Evolutionary conservation across 2,329 filamentous ascomycete genomes (phyloP).

Genomic region (Penicillium sp.): DNA sequence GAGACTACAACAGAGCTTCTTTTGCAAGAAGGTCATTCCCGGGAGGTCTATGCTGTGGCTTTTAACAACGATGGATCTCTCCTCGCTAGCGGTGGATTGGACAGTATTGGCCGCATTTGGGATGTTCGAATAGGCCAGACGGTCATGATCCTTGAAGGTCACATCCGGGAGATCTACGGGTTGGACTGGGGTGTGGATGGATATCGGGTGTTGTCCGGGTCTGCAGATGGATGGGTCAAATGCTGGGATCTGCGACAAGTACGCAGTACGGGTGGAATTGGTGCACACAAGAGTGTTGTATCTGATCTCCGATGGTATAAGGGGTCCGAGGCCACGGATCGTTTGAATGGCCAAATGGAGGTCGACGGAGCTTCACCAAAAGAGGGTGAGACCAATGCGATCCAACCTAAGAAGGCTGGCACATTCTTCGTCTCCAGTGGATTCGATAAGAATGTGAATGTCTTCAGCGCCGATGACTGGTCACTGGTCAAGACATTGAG

Average conservation of each 20-base stretch:
- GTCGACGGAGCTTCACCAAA: conserved; percentile 27
- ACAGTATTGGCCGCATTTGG: conserved; percentile 95
- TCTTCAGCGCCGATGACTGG: conserved; percentile 98
- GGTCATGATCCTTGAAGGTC: conserved; percentile 91
- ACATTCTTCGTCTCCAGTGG: conserved; percentile 90
- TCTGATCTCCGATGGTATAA: conserved; percentile 94
- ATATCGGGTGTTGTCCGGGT: conserved; percentile 87
- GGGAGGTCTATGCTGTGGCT: conserved; percentile 84
- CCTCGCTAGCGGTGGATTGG: conserved; percentile 85
- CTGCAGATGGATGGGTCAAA: conserved; percentile 92
- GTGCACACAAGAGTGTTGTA: conserved; percentile 86
- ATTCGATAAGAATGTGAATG: conserved; percentile 92
- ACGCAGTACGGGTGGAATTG: conserved; percentile 76
- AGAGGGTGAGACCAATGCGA: conserved; percentile 21
- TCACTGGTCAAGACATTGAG: conserved; percentile 80
- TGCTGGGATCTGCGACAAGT: conserved; percentile 97
- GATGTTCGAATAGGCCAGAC: conserved; percentile 89
- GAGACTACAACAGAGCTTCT: conserved; percentile 79
- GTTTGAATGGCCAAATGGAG: conserved; percentile 61
- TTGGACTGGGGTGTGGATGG: conserved; percentile 92
- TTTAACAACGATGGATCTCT: conserved; percentile 92
- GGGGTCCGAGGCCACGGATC: conserved; percentile 69
- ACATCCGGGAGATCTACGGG: conserved; percentile 90
- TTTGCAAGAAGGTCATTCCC: conserved; percentile 89
- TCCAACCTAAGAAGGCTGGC: conserved; percentile 77